These are phyloP conservation scores for Macrophomina pseudophaseolina DNA, from an alignment of 2,329 filamentous ascomycete genomes.

Conservation along the genomic window DNA sequence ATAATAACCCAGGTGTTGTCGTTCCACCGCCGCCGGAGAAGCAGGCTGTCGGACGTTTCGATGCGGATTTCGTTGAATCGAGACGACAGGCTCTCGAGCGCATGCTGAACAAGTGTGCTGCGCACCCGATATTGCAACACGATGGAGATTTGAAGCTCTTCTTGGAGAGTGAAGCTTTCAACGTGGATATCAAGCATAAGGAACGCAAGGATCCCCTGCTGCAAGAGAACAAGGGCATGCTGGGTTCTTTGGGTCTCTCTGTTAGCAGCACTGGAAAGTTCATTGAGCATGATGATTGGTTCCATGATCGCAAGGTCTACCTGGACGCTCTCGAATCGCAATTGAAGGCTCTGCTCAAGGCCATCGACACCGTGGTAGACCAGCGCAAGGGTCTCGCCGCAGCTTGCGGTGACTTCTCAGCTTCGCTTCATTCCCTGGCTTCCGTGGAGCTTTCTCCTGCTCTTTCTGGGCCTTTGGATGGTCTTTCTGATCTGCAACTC, in stretches of 20 bases:
- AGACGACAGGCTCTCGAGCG: constrained; percentile 89
- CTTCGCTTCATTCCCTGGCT: constrained; percentile 88
- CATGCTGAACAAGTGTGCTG: constrained; percentile 96
- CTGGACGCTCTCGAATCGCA: constrained; percentile 92
- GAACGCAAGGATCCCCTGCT: constrained; percentile 87
- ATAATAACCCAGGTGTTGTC: constrained; percentile 92
- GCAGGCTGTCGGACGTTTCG: constrained; percentile 94
- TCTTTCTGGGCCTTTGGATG: constrained; percentile 86
- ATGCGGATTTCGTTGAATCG: constrained; percentile 95
- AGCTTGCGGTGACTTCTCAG: constrained; percentile 89
- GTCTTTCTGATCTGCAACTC: constrained; percentile 89
- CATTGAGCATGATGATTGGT: constrained; percentile 99
- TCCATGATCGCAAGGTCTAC: constrained; percentile 94
- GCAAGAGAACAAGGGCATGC: constrained; percentile 89
- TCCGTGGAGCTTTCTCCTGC: constrained; percentile 90
- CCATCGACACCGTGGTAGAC: constrained; percentile 88
- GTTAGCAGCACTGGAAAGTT: constrained; percentile 82
- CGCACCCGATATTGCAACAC: constrained; percentile 87
- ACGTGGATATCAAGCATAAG: constrained; percentile 96
- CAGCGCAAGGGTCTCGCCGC: constrained; percentile 95
- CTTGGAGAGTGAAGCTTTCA: constrained; percentile 94
- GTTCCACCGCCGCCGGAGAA: constrained; percentile 97
- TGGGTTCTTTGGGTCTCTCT: constrained; percentile 81
- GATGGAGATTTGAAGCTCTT: constrained; percentile 95
- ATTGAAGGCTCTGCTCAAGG: constrained; percentile 86